phyloP scores from a whole-genome alignment of 1,284 basidiomycete species.

The Microbotryum silenes-acaulis region DNA sequence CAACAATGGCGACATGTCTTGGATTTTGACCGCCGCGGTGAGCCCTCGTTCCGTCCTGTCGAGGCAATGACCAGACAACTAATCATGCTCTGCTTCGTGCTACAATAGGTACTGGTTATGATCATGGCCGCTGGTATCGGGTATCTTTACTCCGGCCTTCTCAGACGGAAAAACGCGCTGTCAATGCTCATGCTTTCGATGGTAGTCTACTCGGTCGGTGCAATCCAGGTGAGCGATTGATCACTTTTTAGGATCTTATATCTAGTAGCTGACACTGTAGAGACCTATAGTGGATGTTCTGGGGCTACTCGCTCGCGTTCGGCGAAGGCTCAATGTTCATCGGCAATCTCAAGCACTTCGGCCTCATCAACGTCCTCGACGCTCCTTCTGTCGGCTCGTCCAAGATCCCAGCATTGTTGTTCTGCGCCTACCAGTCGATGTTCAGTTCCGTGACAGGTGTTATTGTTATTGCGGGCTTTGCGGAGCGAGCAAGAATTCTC shows the following conservation, averaged over 20 bases:
- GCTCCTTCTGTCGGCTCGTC: slow-evolving; percentile 62
- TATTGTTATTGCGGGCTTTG: slow-evolving; percentile 60
- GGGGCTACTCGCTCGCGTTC: slow-evolving; percentile 43
- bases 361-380: slow-evolving; percentile 69
- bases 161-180: slow-evolving; percentile 79
- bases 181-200: slow-evolving; percentile 83
- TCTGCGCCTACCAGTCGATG: slow-evolving; percentile 81
- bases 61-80: no score
- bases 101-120: slow-evolving; percentile 54
- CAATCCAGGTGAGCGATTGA: slow-evolving; percentile 51
- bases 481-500: slow-evolving; percentile 79
- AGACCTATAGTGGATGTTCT: not conserved
- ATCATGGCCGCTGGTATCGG: slow-evolving; percentile 59
- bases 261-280: not conserved
- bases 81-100: not conserved
- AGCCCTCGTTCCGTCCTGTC: slow-evolving; percentile 44
- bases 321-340: slow-evolving; percentile 43
- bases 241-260: no score
- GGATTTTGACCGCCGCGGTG: slow-evolving; percentile 37
- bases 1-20: slow-evolving; percentile 51
- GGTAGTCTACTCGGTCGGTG: slow-evolving; percentile 63
- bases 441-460: slow-evolving; percentile 67
- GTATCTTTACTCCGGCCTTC: slow-evolving; percentile 78
- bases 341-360: slow-evolving; percentile 60
- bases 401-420: slow-evolving; percentile 67